phyloP scores from a whole-genome alignment of 1,284 basidiomycete genomes.

The Apiotrichum brassicae region DNA sequence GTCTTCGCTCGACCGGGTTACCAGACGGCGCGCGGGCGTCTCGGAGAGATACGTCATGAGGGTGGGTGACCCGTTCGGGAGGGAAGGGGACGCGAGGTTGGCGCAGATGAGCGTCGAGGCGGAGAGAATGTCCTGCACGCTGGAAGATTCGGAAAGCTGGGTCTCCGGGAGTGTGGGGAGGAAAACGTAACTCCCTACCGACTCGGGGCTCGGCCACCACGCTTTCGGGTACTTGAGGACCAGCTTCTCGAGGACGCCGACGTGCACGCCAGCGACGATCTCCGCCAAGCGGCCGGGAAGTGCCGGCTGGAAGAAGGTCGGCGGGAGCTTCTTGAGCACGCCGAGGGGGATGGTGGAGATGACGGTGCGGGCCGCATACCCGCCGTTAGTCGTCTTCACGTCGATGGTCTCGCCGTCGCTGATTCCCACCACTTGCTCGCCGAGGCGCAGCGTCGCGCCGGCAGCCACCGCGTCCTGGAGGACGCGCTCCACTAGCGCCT shows the following conservation, averaged over 20 bases:
- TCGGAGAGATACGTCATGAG: conserved; percentile 49
- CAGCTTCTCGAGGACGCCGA: conserved; percentile 51
- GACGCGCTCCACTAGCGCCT: conserved; percentile 45
- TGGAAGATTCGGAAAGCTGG: conserved; percentile 15
- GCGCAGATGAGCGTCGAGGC: conserved; percentile 44
- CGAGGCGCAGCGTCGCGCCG: conserved; percentile 43
- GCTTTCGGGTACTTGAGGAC: conserved; percentile 46
- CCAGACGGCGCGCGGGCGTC: conserved; percentile 34
- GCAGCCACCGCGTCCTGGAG: conserved; percentile 35
- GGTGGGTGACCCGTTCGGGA: conserved; percentile 37
- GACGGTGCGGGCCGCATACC: conserved; percentile 37
- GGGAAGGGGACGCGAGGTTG: conserved; percentile 37
- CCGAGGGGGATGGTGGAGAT: conserved; percentile 49
- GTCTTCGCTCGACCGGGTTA: conserved; percentile 24
- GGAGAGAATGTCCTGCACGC: conserved; percentile 31
- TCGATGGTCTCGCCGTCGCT: conserved; percentile 20
- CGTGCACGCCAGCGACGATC: conserved; percentile 40
- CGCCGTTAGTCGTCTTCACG: conserved; percentile 31
- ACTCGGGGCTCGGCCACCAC: conserved; percentile 49
- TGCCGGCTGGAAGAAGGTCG: conserved; percentile 37
- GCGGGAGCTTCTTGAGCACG: conserved; percentile 40
- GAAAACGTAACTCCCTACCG: conserved; percentile 46
- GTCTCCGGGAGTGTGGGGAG: conserved; percentile 30
- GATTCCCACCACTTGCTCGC: conserved; percentile 24
- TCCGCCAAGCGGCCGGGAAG: conserved; percentile 31